Conservation (phyloP, 2,329 filamentous ascomycete species). For the Stagonosporopsis chrysanthemi region DNA sequence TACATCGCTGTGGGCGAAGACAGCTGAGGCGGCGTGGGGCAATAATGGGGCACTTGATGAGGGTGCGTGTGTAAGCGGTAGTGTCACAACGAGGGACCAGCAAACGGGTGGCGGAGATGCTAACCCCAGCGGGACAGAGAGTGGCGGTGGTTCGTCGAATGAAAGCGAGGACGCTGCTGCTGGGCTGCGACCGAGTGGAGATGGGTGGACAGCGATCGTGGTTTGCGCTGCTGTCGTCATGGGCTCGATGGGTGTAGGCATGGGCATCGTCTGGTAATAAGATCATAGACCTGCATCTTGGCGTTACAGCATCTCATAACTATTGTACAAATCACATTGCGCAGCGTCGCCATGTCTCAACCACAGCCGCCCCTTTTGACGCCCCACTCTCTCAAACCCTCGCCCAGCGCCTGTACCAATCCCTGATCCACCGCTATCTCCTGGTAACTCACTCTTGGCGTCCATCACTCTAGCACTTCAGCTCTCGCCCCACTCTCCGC, state of each 20-base stretch:
- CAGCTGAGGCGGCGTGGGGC: constrained; percentile 39
- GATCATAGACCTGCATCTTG: background rate
- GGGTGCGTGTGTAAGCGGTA: constrained; percentile 38
- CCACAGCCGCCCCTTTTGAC: background rate
- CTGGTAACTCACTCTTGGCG: constrained; percentile 44
- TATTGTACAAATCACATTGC: background rate
- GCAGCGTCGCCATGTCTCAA: background rate
- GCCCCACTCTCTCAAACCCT: constrained; percentile 31
- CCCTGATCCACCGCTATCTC: constrained; percentile 47
- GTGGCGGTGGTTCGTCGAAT: constrained; percentile 8
- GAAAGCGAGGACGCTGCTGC: constrained; percentile 29
- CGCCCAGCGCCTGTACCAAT: constrained; percentile 48
- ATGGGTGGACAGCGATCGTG: constrained; percentile 20
- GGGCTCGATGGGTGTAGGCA: constrained; percentile 11
- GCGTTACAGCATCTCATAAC: background rate
- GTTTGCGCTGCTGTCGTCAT: constrained; percentile 23
- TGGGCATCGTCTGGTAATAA: constrained; percentile 13
- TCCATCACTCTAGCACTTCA: constrained; percentile 55
- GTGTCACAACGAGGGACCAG: constrained; percentile 35
- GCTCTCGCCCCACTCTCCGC: constrained; percentile 55
- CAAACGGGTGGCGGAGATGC: constrained; percentile 37
- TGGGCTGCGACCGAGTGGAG: constrained; percentile 14
- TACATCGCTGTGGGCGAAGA: constrained; percentile 60
- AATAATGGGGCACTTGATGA: constrained; percentile 39
- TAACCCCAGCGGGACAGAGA: constrained; percentile 26